These are phyloP conservation scores for Penicillium frequentans DNA, from an alignment of 2,329 filamentous ascomycete species.

Conservation along the genomic window DNA sequence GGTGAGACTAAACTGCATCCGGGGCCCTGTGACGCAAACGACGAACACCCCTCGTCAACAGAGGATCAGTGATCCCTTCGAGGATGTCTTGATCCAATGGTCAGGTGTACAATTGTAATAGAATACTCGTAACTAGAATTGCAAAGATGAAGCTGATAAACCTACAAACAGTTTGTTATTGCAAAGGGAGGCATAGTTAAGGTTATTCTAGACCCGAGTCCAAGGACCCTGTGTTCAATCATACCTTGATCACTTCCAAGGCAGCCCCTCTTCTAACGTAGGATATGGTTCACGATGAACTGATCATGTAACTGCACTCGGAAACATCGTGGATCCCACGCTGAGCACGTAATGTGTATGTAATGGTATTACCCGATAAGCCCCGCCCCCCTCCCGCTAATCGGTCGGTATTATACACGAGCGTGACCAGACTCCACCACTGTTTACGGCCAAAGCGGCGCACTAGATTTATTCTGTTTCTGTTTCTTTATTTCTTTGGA, in stretches of 20 bases:
- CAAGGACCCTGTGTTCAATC: neutral
- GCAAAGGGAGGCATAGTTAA: neutral
- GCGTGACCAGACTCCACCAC: slow-evolving; percentile 19
- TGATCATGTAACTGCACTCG: slow-evolving; percentile 19
- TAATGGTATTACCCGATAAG: slow-evolving; percentile 18
- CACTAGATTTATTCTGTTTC: slow-evolving; percentile 4
- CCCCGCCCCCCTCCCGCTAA: neutral
- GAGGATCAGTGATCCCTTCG: neutral
- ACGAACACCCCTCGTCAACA: neutral
- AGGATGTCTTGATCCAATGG: neutral
- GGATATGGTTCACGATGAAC: slow-evolving; percentile 3
- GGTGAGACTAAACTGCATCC: slow-evolving; percentile 24
- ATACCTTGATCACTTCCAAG: neutral
- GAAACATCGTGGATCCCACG: slow-evolving; percentile 25
- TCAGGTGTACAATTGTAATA: neutral
- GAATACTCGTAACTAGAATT: neutral
- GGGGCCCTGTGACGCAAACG: slow-evolving; percentile 27
- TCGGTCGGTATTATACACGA: slow-evolving; percentile 11
- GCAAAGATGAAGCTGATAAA: neutral
- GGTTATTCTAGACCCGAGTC: neutral
- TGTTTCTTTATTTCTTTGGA: neutral
- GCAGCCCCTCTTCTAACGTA: slow-evolving; percentile 11
- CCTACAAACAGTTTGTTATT: neutral
- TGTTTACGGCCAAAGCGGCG: slow-evolving; percentile 26
- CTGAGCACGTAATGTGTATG: slow-evolving; percentile 16